A percentile compares a stretch with the other conserved stretches of the same genome.
Evolutionary conservation across 768 basidiomycete species (phyloP).

Genomic region (Fomitopsis pulvina): DNA sequence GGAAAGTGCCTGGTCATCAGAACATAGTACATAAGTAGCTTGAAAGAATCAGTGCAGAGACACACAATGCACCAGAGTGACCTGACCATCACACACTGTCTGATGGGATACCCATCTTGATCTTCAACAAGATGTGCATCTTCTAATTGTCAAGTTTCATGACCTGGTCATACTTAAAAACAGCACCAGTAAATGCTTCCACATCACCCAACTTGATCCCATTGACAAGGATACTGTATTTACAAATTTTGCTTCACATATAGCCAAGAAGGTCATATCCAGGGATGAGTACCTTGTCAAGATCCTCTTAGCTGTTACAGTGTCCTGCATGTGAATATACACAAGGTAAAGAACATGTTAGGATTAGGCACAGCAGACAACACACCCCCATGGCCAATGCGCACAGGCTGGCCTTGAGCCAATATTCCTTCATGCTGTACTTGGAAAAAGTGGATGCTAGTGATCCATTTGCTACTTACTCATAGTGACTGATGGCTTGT

Average conservation of each 20-base stretch:
- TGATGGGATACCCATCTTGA: slow-evolving; percentile 80
- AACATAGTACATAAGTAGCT: not conserved
- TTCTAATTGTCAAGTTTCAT: slow-evolving; percentile 96
- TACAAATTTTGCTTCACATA: slow-evolving; percentile 89
- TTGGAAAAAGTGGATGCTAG: slow-evolving; percentile 82
- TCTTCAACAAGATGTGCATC: slow-evolving; percentile 81
- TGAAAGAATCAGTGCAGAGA: too few species aligned
- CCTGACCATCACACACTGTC: too few species aligned
- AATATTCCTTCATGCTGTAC: slow-evolving; percentile 98
- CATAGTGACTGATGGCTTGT: slow-evolving; percentile 82
- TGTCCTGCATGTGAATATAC: slow-evolving; percentile 54
- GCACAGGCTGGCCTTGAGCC: slow-evolving; percentile 83
- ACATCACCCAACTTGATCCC: slow-evolving; percentile 66
- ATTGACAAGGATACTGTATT: slow-evolving; percentile 65
- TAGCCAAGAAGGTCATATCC: slow-evolving; percentile 80
- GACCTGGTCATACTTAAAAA: slow-evolving; percentile 90
- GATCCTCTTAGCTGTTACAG: slow-evolving; percentile 76
- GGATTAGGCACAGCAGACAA: not conserved
- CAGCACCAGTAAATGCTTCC: slow-evolving; percentile 75
- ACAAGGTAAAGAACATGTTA: too few species aligned
- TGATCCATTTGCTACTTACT: slow-evolving; percentile 83
- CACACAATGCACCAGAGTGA: too few species aligned
- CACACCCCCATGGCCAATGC: slow-evolving; percentile 82
- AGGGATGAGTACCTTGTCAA: slow-evolving; percentile 70
- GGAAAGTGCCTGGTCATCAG: slow-evolving; percentile 7